phyloP scores from a whole-genome alignment of 345 rosid genomes.

The Eucalyptus viminalis region DNA sequence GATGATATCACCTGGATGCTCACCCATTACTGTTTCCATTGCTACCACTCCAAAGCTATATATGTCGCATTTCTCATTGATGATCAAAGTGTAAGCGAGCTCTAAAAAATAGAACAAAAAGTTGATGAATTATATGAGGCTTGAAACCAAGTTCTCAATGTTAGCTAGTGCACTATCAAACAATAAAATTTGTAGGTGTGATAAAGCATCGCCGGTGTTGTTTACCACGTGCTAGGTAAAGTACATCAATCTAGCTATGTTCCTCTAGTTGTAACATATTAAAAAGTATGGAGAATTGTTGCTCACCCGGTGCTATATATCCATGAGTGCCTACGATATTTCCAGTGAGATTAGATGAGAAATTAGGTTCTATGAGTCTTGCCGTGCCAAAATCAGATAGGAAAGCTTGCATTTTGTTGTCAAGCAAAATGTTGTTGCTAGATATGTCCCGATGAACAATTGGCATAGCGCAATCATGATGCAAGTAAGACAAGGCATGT shows the following conservation, averaged over 20 bases:
- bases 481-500: slow-evolving; percentile 1
- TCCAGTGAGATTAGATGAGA: not conserved
- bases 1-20: slow-evolving; percentile 5
- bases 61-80: slow-evolving; percentile 9
- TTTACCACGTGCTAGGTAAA: not conserved
- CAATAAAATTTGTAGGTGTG: not conserved
- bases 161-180: not conserved
- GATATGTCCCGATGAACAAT: slow-evolving; percentile 10
- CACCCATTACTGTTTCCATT: slow-evolving; percentile 3
- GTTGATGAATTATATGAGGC: not conserved
- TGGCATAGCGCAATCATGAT: not conserved
- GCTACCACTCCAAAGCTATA: slow-evolving; percentile 12
- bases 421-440: slow-evolving; percentile 6
- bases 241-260: not conserved
- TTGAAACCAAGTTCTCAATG: not conserved
- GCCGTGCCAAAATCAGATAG: slow-evolving; percentile 5
- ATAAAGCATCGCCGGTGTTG: fast-evolving
- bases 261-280: not conserved
- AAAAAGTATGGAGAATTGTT: not conserved
- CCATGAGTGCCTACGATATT: slow-evolving; percentile 1
- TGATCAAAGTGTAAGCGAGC: slow-evolving; percentile 8
- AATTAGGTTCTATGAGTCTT: not conserved
- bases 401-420: not conserved
- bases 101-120: not conserved
- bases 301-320: slow-evolving; percentile 7